Percentiles rank a stretch among this genome's conserved stretches.
phyloP scores from a whole-genome alignment of 2,329 filamentous ascomycete species.

The Pseudocercospora eumusae region DNA sequence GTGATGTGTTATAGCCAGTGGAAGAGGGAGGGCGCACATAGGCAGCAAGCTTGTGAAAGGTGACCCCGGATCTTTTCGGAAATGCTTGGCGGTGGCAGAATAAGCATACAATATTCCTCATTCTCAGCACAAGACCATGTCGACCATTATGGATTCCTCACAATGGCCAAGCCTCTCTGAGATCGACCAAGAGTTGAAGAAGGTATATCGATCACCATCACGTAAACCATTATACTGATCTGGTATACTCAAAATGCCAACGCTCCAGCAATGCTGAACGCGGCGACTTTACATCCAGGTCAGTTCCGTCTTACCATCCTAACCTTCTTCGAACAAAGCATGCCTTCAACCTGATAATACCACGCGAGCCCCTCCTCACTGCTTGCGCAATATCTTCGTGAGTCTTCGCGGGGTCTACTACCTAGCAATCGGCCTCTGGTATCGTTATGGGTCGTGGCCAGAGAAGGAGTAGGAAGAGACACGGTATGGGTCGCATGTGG shows the following conservation, averaged over 20 bases:
- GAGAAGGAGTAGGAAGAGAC: neutral
- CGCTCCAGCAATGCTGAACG: conserved; percentile 45
- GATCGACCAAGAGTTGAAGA: conserved; percentile 16
- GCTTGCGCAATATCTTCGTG: neutral
- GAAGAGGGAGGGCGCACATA: neutral
- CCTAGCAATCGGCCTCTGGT: no score
- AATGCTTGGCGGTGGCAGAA: neutral
- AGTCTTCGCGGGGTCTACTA: no score
- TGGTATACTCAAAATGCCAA: conserved; percentile 41
- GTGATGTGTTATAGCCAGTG: neutral
- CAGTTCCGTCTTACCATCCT: neutral
- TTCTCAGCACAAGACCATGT: neutral
- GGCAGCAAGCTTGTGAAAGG: neutral
- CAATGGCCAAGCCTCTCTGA: conserved; percentile 12
- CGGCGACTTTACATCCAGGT: conserved; percentile 34
- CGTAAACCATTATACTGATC: neutral
- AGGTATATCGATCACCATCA: neutral
- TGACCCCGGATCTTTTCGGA: neutral
- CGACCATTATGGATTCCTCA: conserved; percentile 4
- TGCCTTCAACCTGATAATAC: neutral
- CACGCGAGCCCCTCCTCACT: neutral
- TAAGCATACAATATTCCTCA: neutral
- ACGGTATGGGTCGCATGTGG: neutral
- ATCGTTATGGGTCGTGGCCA: neutral
- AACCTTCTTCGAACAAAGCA: neutral